Base-by-base conservation (phyloP, 148 eudicot genomes). In the Persicaria maculosa region DNA sequence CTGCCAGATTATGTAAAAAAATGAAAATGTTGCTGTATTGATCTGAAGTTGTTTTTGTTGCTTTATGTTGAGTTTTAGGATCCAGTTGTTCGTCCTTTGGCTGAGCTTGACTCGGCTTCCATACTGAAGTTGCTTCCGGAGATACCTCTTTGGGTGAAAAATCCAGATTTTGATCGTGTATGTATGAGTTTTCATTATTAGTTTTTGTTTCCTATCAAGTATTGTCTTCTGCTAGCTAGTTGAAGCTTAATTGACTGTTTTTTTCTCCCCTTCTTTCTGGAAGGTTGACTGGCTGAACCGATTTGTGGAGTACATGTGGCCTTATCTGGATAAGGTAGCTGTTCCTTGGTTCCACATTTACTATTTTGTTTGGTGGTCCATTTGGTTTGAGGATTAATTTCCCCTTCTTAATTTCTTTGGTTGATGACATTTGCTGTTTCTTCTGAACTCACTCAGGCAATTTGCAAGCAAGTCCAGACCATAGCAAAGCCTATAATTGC, bases 221-320 rank as follows among this genome's bases (percentile, higher is more conserved):
- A 4, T 50, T 59, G 68, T 25, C 17, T 9, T 10, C 14, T 31
- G 44, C 16, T 71, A 9, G 19, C 52, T 9, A 44, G 44, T 6
- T 6, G 9, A 0, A 5, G 68, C 19, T 62, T 62, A 62, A 19
- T 52, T 45, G 46, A 69, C 31, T 31, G 40, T 31, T 16, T 7
- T 73, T 50, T 48, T 12, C 48, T 50, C 25, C 57, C 44, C 40
- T 6, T 44, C 74, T 46, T 77, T 76, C 19, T 77, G 71, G 58
- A 82, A 93, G 98, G 69, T 91, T 77, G 98, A 93, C 80, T 93
- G 98, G 98, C 91, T 93, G 45, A 93, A 93, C 85, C 88, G 81
- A 79, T 91, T 93, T 68, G 80, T 93, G 67, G 84, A 82, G 47
- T 77, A 65, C 65, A 88, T 94, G 98, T 94, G 98, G 98, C 98